Evolutionary conservation across 768 basidiomycete species (phyloP).

Genomic region (Lactifluus pinguis): DNA sequence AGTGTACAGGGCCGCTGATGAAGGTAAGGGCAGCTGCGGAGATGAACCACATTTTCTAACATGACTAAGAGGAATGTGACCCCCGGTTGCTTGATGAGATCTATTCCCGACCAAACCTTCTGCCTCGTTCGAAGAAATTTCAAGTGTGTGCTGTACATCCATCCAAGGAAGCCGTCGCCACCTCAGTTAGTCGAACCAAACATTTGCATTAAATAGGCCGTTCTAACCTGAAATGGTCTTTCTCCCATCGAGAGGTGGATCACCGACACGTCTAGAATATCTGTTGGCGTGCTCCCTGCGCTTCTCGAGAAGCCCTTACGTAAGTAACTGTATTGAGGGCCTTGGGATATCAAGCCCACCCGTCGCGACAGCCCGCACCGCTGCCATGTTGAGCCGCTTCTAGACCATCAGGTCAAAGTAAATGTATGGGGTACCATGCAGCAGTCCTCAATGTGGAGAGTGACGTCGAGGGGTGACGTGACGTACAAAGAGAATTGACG

Average conservation of each 20-base stretch:
- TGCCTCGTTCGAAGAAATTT: not conserved
- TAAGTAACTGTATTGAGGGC: too few species aligned
- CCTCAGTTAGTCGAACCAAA: not conserved
- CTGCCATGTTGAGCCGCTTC: too few species aligned
- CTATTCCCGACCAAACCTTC: not conserved
- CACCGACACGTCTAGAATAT: not conserved
- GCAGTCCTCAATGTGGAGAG: not conserved
- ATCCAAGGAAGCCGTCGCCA: not conserved
- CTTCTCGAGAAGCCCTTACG: too few species aligned
- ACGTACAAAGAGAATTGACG: not conserved
- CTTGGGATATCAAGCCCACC: too few species aligned
- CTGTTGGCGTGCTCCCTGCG: not conserved
- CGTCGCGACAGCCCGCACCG: too few species aligned
- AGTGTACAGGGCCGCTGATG: not conserved
- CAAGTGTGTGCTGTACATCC: too few species aligned
- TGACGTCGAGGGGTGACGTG: not conserved
- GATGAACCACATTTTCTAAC: not conserved
- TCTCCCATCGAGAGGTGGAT: not conserved
- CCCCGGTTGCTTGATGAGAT: not conserved
- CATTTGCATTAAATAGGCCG: not conserved
- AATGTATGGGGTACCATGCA: not conserved
- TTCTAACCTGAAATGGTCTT: not conserved
- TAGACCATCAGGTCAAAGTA: too few species aligned
- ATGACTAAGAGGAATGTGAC: not conserved
- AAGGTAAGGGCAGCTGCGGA: too few species aligned